Percentiles rank a stretch among this genome's conserved stretches.
phyloP scores from a whole-genome alignment of 768 basidiomycete genomes.

The Hericium coralloides region DNA sequence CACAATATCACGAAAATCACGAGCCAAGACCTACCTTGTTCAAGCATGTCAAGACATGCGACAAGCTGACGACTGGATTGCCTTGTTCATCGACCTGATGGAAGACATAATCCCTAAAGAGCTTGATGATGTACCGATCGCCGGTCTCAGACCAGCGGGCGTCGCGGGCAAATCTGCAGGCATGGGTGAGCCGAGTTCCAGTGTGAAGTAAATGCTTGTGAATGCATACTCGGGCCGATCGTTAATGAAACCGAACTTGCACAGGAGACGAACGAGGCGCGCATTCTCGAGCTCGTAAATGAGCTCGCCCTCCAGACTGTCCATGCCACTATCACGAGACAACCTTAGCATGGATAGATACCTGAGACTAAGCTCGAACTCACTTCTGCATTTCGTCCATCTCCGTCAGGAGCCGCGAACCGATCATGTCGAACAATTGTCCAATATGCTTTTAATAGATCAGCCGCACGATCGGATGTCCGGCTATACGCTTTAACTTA shows the following conservation, averaged over 20 bases:
- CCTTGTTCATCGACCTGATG: slow-evolving; percentile 92
- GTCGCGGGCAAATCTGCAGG: slow-evolving; percentile 82
- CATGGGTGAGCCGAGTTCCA: background rate
- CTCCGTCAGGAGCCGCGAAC: slow-evolving; percentile 62
- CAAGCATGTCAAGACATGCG: slow-evolving; percentile 84
- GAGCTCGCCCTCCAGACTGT: slow-evolving; percentile 76
- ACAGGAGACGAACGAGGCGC: slow-evolving; percentile 76
- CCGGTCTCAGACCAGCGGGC: slow-evolving; percentile 98
- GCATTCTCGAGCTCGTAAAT: slow-evolving; percentile 91
- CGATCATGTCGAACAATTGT: slow-evolving; percentile 75
- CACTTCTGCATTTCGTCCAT: slow-evolving; percentile 79
- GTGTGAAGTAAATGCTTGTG: background rate
- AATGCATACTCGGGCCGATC: slow-evolving; percentile 90
- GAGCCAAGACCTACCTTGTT: slow-evolving; percentile 62
- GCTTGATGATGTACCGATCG: slow-evolving; percentile 94
- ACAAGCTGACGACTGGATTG: slow-evolving; percentile 81
- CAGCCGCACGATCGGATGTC: no score
- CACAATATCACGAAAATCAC: background rate
- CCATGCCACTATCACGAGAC: slow-evolving; percentile 50
- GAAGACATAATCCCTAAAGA: slow-evolving; percentile 97
- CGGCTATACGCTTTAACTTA: slow-evolving; percentile 11
- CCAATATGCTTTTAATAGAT: slow-evolving; percentile 49
- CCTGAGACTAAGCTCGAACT: slow-evolving; percentile 14
- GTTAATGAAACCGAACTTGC: slow-evolving; percentile 97
- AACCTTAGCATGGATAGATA: background rate